phyloP scores from a whole-genome alignment of 208 protist species.

The Leishmania gerbilli region DNA sequence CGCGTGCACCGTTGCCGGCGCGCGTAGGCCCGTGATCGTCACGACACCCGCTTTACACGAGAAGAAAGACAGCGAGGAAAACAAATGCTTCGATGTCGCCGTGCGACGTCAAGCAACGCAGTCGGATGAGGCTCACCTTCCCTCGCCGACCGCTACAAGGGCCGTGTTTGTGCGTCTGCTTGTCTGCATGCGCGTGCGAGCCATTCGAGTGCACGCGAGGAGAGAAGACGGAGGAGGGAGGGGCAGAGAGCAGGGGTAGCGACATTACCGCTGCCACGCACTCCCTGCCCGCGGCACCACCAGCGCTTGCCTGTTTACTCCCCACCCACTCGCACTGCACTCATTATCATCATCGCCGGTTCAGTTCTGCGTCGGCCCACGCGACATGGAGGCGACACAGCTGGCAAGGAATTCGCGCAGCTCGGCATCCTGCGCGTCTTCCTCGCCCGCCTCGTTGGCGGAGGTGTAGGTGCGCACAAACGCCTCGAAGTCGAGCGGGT shows the following conservation, averaged over 20 bases:
- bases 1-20: not conserved
- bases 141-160: not conserved
- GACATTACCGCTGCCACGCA: not conserved
- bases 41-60: not conserved
- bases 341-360: not conserved
- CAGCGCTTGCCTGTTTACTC: not conserved
- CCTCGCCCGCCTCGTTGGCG: conserved; percentile 17
- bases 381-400: conserved; percentile 43
- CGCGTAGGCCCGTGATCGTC: not conserved
- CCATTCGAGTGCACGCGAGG: not conserved
- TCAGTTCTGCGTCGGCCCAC: conserved; percentile 19
- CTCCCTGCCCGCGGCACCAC: not conserved
- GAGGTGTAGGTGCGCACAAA: conserved; percentile 39
- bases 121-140: not conserved
- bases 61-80: not conserved
- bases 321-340: not conserved
- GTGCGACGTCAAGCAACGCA: too few relatives aligned
- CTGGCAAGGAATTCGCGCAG: conserved; percentile 66
- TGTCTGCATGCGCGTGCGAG: not conserved
- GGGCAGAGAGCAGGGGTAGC: not conserved
- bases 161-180: conserved; percentile 4
- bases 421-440: conserved; percentile 48
- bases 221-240: not conserved
- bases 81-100: not conserved
- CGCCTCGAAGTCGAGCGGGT: conserved; percentile 67